Conservation (phyloP, 768 basidiomycete genomes). For the Pleurotus sapidus region DNA sequence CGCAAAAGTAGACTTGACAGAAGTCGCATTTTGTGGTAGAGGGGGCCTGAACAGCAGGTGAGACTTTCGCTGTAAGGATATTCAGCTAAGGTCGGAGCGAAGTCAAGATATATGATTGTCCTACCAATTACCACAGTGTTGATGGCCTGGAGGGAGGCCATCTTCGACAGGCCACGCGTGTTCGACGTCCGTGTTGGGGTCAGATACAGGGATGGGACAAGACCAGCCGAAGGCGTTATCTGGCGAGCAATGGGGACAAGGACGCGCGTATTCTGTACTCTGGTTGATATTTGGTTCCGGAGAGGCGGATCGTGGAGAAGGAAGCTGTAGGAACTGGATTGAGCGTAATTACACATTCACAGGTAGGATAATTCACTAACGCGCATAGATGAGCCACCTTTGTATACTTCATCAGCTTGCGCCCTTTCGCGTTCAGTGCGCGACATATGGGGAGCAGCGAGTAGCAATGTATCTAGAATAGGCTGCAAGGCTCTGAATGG, state of each 20-base stretch:
- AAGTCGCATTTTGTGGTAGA: constrained; percentile 82
- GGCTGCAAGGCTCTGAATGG: constrained; percentile 74
- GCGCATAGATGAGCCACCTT: constrained; percentile 55
- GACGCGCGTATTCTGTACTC: constrained; percentile 63
- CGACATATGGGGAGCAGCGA: constrained; percentile 64
- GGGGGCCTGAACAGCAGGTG: constrained; percentile 71
- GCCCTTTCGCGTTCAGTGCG: constrained; percentile 68
- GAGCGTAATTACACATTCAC: constrained; percentile 8
- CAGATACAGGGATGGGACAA: constrained; percentile 77
- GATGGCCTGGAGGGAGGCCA: constrained; percentile 77
- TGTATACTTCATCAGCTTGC: constrained; percentile 84
- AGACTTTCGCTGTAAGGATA: constrained; percentile 58
- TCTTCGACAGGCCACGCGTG: constrained; percentile 78
- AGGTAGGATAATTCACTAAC: constrained; percentile 35
- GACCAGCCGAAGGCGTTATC: constrained; percentile 77
- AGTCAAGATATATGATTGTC: constrained; percentile 10
- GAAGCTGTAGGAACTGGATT: constrained; percentile 46
- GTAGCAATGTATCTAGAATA: constrained; percentile 69
- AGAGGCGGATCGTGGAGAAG: constrained; percentile 70
- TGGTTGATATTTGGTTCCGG: constrained; percentile 72
- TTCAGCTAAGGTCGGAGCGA: background rate
- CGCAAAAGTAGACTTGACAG: constrained; percentile 81
- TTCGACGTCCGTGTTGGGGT: constrained; percentile 66
- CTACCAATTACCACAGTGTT: constrained; percentile 79
- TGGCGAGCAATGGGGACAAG: constrained; percentile 74